Conservation (phyloP, 129 eudicot species). For the Flaveria trinervia region DNA sequence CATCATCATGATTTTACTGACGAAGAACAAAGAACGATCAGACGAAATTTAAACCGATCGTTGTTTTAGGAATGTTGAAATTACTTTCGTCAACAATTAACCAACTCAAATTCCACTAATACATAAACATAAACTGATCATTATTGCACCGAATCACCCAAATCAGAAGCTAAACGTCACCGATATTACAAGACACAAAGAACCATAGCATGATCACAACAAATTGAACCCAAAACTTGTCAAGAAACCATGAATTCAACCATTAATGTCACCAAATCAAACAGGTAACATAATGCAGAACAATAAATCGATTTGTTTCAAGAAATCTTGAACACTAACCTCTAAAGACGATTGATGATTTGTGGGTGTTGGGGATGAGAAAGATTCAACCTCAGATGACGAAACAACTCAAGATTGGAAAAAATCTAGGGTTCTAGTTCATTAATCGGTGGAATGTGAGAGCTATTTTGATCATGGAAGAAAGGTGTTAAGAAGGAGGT, state of each 20-base stretch:
- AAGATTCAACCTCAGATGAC: constrained; percentile 6
- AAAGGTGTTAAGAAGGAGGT: not conserved
- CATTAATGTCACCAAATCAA: not conserved
- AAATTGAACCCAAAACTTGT: not conserved
- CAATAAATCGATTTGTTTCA: not conserved
- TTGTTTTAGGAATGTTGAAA: not conserved
- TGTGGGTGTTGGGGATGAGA: constrained; percentile 9
- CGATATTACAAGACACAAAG: too few species aligned
- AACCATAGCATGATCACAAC: too few species aligned
- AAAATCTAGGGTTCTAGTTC: not conserved
- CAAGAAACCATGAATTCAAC: not conserved
- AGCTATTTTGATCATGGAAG: not conserved
- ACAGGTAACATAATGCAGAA: not conserved
- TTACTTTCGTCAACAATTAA: not conserved
- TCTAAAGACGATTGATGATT: constrained; percentile 6
- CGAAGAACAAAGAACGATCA: not conserved
- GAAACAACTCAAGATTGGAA: not conserved
- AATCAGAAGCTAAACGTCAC: not conserved
- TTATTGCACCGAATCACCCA: not conserved
- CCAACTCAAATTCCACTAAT: not conserved
- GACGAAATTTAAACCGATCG: not conserved
- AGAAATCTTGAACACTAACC: constrained; percentile 17
- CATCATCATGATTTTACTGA: not conserved
- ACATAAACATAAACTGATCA: not conserved
- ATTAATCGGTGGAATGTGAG: too few species aligned